phyloP scores from a whole-genome alignment of 2,329 filamentous ascomycete genomes.

The Ramichloridium luteum region DNA sequence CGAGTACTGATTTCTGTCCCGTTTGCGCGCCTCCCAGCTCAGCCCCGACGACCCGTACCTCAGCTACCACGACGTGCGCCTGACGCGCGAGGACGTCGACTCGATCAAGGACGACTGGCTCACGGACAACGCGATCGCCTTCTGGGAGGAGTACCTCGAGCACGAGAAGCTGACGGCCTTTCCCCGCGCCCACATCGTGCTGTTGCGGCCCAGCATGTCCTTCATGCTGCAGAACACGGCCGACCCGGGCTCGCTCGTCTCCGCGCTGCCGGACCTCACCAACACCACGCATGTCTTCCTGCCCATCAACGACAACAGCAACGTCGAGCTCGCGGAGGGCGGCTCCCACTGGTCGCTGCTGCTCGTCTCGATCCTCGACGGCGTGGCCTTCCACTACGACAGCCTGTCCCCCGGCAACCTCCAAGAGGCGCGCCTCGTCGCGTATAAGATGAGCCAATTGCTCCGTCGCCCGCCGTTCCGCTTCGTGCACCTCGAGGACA shows the following conservation, averaged over 20 bases:
- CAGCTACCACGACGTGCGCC: conserved; percentile 50
- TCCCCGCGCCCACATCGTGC: conserved; percentile 72
- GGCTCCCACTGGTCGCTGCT: conserved; percentile 92
- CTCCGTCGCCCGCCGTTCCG: conserved; percentile 50
- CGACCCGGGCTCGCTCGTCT: conserved; percentile 43
- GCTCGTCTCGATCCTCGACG: conserved; percentile 76
- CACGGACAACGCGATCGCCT: conserved; percentile 92
- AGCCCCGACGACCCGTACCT: conserved; percentile 57
- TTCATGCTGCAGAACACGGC: conserved; percentile 73
- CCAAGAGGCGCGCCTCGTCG: conserved; percentile 56
- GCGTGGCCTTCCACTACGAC: conserved; percentile 94
- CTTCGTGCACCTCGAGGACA: conserved; percentile 73
- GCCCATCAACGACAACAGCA: conserved; percentile 80
- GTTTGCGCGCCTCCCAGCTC: conserved; percentile 30
- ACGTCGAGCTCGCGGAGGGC: conserved; percentile 66
- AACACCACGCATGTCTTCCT: conserved; percentile 86
- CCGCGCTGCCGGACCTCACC: conserved; percentile 68
- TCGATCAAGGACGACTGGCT: conserved; percentile 88
- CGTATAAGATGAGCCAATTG: conserved; percentile 55
- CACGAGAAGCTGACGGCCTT: conserved; percentile 71
- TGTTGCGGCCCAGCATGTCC: conserved; percentile 84
- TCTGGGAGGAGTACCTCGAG: conserved; percentile 96
- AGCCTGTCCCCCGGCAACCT: conserved; percentile 66
- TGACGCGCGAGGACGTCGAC: conserved; percentile 81
- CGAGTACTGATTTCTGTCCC: no score